Conservation (phyloP, 495 filamentous ascomycete species). For the Penicillium atrosanguineum region DNA sequence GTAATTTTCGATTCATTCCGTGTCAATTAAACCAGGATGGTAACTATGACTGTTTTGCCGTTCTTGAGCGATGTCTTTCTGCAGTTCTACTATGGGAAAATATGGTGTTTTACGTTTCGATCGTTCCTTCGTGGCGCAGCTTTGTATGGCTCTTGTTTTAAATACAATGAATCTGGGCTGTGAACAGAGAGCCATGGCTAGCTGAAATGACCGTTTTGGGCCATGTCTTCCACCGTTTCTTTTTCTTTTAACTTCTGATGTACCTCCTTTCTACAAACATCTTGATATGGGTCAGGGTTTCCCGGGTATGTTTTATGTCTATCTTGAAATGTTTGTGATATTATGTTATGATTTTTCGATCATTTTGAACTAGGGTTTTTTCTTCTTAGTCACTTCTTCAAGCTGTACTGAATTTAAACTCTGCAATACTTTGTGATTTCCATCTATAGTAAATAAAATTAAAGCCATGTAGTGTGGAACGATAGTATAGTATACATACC, state of each 20-base stretch:
- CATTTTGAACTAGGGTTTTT: neutral
- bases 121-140: constrained; percentile 5
- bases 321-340: neutral
- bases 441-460: neutral
- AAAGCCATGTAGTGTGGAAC: neutral
- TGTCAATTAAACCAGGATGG: constrained; percentile 34
- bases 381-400: neutral
- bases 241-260: constrained; percentile 1
- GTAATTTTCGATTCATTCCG: constrained; percentile 51
- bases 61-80: constrained; percentile 41
- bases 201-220: neutral
- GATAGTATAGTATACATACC: neutral
- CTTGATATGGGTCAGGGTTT: neutral
- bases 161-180: neutral
- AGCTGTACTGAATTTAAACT: neutral
- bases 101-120: constrained; percentile 22
- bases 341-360: neutral
- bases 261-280: neutral
- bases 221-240: neutral
- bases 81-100: constrained; percentile 31
- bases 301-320: neutral
- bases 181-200: neutral
- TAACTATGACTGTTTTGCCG: constrained; percentile 29
- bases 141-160: constrained; percentile 5
- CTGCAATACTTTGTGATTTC: neutral